Base-by-base conservation (phyloP, 2,329 filamentous ascomycete species). In the Claviceps monticola region DNA sequence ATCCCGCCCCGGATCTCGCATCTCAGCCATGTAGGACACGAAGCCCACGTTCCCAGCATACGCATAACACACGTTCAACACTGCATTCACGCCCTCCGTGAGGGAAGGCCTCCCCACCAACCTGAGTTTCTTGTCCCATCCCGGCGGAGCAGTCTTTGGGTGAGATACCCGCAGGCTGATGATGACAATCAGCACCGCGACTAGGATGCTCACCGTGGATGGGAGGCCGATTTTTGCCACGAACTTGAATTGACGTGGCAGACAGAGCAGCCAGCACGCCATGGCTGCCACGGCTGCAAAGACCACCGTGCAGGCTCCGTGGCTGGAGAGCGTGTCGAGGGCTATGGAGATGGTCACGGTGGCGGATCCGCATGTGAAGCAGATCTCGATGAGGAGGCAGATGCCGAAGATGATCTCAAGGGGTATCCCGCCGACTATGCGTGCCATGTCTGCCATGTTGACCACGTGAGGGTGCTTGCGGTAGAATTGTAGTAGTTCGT, bases 331-430 rank as follows among this genome's bases (percentile, higher is more conserved):
- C 48, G 81, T 84, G 68, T 86, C 86, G 58, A 85, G 73, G 59
- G 83, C 84, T 59, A 84, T 77, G 44, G 82, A 77, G 46, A 82
- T 79, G 2, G 80, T 79, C 48, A 86, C 71, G 59, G 79, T 82
- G 60, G 84, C 82, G 54, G 84, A 74, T 44, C 78, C 80, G 67
- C 79, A 75, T 29, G 85, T 85, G 66, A 84, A 83, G 49, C 80
- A 84, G 61, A 86, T 84, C 70, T 87, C 86, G 57, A 86, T 63
- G 13, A 86, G 62, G 62, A 87, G 83, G 72, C 84, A 84, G 58
- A 81, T 67, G 2, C 80, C 64, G 8, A 61, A 53, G 1, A 58
- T 26, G 19, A 61, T 55, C 29, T 29, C 26, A 9, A 66, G 56
- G 3, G 57, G 51, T 1, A 57, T 56, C 2, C 64, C 63, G 1